Evolutionary conservation across 208 protist genomes (phyloP).

Genomic region (Leishmania lainsoni): DNA sequence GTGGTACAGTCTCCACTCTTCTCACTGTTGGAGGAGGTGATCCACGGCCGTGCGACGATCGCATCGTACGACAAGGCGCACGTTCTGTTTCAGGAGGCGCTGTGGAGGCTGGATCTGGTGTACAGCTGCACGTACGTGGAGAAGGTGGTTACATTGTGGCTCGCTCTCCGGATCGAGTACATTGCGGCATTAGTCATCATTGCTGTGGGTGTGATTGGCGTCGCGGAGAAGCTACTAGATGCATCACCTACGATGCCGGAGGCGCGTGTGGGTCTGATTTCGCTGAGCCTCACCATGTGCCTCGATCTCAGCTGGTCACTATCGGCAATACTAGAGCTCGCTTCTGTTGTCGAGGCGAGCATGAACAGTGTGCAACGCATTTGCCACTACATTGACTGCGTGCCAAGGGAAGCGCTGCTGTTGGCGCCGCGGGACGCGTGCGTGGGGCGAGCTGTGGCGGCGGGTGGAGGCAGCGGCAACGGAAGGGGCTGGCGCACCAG

Average conservation of each 20-base stretch:
- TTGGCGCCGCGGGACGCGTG: conserved; percentile 16
- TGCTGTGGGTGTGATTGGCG: conserved; percentile 42
- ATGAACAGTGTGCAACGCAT: conserved; percentile 84
- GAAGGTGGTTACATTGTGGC: conserved; percentile 76
- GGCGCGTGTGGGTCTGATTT: conserved; percentile 53
- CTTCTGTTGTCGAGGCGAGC: conserved; percentile 49
- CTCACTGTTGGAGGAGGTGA: conserved; percentile 89
- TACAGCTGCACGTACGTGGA: conserved; percentile 56
- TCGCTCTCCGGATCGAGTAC: conserved; percentile 86
- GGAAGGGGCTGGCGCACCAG: neutral
- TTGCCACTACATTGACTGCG: conserved; percentile 57
- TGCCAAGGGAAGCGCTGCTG: conserved; percentile 52
- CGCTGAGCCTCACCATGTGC: conserved; percentile 74
- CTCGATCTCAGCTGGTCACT: conserved; percentile 50
- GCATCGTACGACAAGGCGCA: conserved; percentile 56
- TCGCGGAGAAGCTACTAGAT: conserved; percentile 38
- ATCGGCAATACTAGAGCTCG: conserved; percentile 35
- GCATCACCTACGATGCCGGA: conserved; percentile 17
- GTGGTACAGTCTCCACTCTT: conserved; percentile 93
- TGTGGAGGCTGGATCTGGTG: conserved; percentile 47
- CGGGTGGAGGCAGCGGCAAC: neutral
- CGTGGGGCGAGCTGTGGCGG: conserved; percentile 6
- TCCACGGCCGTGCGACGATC: conserved; percentile 88
- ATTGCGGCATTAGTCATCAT: conserved; percentile 62
- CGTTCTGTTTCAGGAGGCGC: conserved; percentile 34